A percentile compares a stretch with the other conserved stretches of the same genome.
Evolutionary conservation across 2,329 filamentous ascomycete species (phyloP).

Genomic region (Colletotrichum horii): DNA sequence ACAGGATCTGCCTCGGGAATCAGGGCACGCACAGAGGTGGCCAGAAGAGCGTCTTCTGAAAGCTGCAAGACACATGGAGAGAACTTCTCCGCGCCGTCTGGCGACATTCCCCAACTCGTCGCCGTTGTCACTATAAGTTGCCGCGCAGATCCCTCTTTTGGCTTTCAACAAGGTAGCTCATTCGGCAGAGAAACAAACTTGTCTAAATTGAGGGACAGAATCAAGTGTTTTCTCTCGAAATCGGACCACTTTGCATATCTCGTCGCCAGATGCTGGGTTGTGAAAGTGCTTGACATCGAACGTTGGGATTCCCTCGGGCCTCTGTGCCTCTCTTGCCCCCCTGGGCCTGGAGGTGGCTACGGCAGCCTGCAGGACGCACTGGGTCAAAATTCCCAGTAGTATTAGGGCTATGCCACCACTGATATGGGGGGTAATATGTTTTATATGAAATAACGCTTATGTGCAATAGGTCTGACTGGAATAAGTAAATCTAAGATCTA

Average conservation of each 20-base stretch:
- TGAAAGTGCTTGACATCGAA: conserved; percentile 28
- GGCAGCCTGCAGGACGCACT: no score
- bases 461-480: no score
- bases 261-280: conserved; percentile 25
- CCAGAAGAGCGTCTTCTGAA: not conserved
- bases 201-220: conserved; percentile 19
- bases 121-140: conserved; percentile 2
- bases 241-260: conserved; percentile 31
- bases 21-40: not conserved
- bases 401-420: no score
- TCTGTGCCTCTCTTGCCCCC: conserved; percentile 7
- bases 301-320: conserved; percentile 21
- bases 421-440: no score
- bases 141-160: conserved; percentile 14
- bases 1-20: not conserved
- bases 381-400: no score
- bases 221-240: conserved; percentile 31
- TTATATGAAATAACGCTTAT: no score
- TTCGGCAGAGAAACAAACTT: conserved; percentile 17
- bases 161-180: conserved; percentile 3
- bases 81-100: conserved; percentile 1
- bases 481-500: no score
- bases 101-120: not conserved
- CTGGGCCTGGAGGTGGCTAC: not conserved
- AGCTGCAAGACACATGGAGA: not conserved